Evolutionary conservation across 768 basidiomycete species (phyloP).

Genomic region (Rubroboletus satanas): DNA sequence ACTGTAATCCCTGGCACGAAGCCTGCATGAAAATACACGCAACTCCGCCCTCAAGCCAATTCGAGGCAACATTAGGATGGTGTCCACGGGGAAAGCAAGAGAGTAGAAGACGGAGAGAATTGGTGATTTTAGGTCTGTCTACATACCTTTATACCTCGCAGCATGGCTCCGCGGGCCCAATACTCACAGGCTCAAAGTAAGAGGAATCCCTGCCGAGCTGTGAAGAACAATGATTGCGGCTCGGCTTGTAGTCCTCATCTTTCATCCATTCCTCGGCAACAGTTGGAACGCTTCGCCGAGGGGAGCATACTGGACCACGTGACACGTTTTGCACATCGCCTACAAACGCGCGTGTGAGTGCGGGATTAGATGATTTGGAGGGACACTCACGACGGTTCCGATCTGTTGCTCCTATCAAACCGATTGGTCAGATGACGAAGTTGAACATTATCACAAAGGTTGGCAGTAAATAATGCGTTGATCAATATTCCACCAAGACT

Average conservation of each 20-base stretch:
- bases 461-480: background rate
- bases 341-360: background rate
- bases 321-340: background rate
- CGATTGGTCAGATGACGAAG: background rate
- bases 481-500: background rate
- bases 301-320: background rate
- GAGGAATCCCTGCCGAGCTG: background rate
- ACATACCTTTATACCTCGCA: conserved; percentile 11
- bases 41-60: conserved; percentile 2
- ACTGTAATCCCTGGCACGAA: conserved; percentile 4
- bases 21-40: conserved; percentile 1
- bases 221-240: conserved; percentile 1
- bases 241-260: conserved; percentile 6
- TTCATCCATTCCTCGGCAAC: conserved; percentile 7
- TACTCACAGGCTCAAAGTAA: background rate
- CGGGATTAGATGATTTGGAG: background rate
- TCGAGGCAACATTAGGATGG: conserved; percentile 5
- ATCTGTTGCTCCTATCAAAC: background rate
- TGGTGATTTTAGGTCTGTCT: background rate
- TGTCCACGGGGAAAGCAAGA: background rate
- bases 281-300: background rate
- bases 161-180: background rate
- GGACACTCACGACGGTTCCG: background rate
- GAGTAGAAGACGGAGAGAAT: background rate
- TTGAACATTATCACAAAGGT: background rate